These are phyloP conservation scores for Micractinium sp. DNA, from an alignment of 139 green algal species.

Conservation along the genomic window DNA sequence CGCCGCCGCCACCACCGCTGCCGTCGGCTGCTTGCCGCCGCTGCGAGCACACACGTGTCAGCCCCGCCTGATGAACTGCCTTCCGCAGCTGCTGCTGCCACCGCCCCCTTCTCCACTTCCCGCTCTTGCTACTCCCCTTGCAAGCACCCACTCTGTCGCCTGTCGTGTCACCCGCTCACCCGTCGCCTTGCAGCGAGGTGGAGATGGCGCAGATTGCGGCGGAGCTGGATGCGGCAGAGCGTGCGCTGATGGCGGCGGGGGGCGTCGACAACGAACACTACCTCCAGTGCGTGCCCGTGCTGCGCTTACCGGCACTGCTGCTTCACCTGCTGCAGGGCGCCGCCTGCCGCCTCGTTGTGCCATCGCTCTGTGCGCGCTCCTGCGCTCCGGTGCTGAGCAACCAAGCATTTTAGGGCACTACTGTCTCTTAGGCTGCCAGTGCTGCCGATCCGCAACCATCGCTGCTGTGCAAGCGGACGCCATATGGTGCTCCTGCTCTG, in stretches of 20 bases:
- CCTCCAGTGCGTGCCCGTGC: conserved; percentile 4
- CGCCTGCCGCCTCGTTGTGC: too few relatives aligned
- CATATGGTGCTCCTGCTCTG: too few relatives aligned
- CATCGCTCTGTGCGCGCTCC: too few relatives aligned
- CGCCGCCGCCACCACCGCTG: not conserved
- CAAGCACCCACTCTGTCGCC: not conserved
- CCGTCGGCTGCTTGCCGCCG: not conserved
- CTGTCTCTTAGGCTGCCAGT: too few relatives aligned
- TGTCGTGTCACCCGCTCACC: not conserved
- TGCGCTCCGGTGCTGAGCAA: not conserved
- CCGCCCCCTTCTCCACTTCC: too few relatives aligned
- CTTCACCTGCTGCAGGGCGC: too few relatives aligned
- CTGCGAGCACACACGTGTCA: not conserved
- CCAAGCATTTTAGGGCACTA: not conserved
- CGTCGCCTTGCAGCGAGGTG: not conserved
- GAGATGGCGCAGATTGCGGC: conserved; percentile 68
- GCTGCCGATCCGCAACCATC: too few relatives aligned
- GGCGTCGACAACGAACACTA: conserved; percentile 61
- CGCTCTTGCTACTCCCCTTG: too few relatives aligned
- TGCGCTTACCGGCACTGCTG: too few relatives aligned
- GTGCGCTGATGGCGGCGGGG: conserved; percentile 60
- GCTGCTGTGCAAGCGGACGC: too few relatives aligned
- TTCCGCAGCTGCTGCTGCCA: not conserved
- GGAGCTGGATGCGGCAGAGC: conserved; percentile 79
- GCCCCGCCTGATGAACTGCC: too few relatives aligned